These are phyloP conservation scores for Lichtheimia corymbifera DNA, from an alignment of 371 early-diverging fungal genomes.

Conservation along the genomic window DNA sequence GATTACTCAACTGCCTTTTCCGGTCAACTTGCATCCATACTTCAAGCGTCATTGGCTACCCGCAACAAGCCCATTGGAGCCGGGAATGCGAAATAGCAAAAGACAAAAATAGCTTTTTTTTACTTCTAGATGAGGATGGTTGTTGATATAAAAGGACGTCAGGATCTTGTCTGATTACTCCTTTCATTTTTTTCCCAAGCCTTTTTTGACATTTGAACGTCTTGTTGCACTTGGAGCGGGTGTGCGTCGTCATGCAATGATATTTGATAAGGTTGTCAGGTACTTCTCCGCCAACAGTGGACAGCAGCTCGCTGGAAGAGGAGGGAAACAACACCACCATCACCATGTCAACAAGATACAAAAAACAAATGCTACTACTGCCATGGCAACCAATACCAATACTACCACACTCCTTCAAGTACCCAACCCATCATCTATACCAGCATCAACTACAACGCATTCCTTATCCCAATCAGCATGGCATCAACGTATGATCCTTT, in stretches of 20 bases:
- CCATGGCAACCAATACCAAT: background rate
- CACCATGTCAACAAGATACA: background rate
- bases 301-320: too few relatives aligned
- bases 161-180: too few relatives aligned
- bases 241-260: background rate
- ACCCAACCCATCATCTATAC: background rate
- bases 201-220: too few relatives aligned
- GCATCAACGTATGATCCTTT: background rate
- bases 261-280: background rate
- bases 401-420: too few relatives aligned
- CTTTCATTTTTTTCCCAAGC: too few relatives aligned
- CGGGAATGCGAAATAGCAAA: too few relatives aligned
- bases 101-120: too few relatives aligned
- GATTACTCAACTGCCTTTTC: background rate
- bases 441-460: background rate
- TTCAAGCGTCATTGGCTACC: too few relatives aligned
- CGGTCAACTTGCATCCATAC: background rate
- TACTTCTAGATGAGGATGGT: too few relatives aligned
- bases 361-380: slow-evolving; percentile 1
- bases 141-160: too few relatives aligned
- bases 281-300: background rate
- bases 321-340: background rate
- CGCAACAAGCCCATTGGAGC: too few relatives aligned
- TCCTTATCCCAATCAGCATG: background rate
- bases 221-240: too few relatives aligned